Conservation (phyloP, 1,139 yeast genomes). For the Petasospora rhodanensis region DNA sequence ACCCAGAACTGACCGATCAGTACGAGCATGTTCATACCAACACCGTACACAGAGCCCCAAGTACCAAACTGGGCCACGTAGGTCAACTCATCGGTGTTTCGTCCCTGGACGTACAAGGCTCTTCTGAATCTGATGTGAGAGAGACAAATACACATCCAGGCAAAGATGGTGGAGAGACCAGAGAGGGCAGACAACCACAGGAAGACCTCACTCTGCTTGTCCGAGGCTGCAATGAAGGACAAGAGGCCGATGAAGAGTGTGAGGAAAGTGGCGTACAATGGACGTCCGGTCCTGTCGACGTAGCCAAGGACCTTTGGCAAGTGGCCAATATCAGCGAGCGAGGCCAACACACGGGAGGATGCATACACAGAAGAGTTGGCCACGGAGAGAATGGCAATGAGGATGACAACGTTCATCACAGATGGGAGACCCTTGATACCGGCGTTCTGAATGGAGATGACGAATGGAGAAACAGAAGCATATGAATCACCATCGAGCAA, state of each 20-base stretch:
- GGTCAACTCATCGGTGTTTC: constrained; percentile 47
- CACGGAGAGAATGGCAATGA: constrained; percentile 61
- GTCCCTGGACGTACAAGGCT: constrained; percentile 50
- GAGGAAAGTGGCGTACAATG: constrained; percentile 49
- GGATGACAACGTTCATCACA: constrained; percentile 45
- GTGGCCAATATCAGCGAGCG: constrained; percentile 60
- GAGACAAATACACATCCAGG: constrained; percentile 62
- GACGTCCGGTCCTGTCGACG: constrained; percentile 64
- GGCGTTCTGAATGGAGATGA: constrained; percentile 46
- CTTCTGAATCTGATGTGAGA: constrained; percentile 60
- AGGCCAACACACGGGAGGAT: constrained; percentile 61
- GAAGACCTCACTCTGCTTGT: constrained; percentile 52
- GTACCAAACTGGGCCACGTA: constrained; percentile 52
- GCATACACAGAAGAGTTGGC: constrained; percentile 67
- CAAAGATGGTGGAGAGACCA: constrained; percentile 60
- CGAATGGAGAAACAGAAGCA: constrained; percentile 50
- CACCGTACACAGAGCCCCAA: constrained; percentile 52
- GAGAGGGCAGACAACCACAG: constrained; percentile 65
- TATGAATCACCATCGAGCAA: constrained; percentile 45
- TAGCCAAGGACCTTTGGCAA: constrained; percentile 55
- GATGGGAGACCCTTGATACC: constrained; percentile 46
- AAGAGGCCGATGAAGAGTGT: constrained; percentile 53
- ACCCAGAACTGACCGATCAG: constrained; percentile 63
- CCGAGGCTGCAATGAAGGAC: constrained; percentile 59
- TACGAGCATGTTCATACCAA: constrained; percentile 43